A percentile compares a stretch with the other conserved stretches of the same genome.
Evolutionary conservation across 2,329 filamentous ascomycete species (phyloP).

Genomic region (Fusarium denticulatum): DNA sequence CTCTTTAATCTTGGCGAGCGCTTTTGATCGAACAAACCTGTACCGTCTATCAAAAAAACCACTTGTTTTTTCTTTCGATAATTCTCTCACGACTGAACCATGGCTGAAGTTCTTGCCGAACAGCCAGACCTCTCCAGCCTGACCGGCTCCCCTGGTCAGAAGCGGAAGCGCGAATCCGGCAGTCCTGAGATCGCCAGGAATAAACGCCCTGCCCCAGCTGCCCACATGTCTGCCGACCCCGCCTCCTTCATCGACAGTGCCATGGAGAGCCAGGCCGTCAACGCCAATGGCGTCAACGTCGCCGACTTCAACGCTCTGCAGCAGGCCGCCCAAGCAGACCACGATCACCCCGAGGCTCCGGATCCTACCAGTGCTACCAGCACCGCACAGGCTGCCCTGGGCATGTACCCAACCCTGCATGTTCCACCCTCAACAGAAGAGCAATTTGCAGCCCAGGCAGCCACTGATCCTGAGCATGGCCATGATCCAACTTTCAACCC

Average conservation of each 20-base stretch:
- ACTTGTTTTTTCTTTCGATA: background rate
- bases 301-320: constrained; percentile 67
- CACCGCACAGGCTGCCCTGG: constrained; percentile 68
- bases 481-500: constrained; percentile 49
- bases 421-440: constrained; percentile 68
- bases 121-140: constrained; percentile 59
- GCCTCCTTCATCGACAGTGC: constrained; percentile 65
- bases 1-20: constrained; percentile 11
- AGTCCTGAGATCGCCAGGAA: constrained; percentile 61
- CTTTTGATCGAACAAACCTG: constrained; percentile 24
- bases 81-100: constrained; percentile 41
- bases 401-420: constrained; percentile 69
- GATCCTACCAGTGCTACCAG: constrained; percentile 66
- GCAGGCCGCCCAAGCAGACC: constrained; percentile 60
- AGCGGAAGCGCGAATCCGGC: constrained; percentile 65
- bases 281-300: constrained; percentile 57
- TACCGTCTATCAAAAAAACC: background rate
- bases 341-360: constrained; percentile 59
- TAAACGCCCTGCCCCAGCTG: constrained; percentile 60
- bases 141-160: constrained; percentile 58
- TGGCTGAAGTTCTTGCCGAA: constrained; percentile 60
- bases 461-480: constrained; percentile 47
- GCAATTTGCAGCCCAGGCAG: constrained; percentile 65
- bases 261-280: constrained; percentile 56
- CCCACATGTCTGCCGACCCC: constrained; percentile 58